Conservation (phyloP, 2,329 filamentous ascomycete species). For the Aureobasidium sp. region DNA sequence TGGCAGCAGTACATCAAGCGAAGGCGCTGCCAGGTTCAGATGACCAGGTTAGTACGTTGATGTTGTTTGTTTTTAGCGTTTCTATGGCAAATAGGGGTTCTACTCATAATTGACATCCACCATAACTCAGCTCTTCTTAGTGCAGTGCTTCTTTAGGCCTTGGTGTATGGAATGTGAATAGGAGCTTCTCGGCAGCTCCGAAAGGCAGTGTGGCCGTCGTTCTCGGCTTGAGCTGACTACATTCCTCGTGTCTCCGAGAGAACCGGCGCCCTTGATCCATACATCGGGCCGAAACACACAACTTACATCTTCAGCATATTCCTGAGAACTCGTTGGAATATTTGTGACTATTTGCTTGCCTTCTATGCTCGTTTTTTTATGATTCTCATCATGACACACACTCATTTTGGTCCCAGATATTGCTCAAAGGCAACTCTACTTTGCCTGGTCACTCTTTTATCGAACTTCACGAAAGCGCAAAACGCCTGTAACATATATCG, state of each 20-base stretch:
- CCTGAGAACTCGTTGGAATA: no score
- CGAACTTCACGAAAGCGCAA: neutral
- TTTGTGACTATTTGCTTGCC: neutral
- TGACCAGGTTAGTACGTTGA: neutral
- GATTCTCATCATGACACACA: neutral
- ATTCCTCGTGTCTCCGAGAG: neutral
- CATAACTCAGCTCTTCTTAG: neutral
- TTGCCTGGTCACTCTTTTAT: neutral
- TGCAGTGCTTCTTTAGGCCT: neutral
- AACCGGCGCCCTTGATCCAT: neutral
- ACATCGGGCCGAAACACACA: neutral
- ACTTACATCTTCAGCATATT: neutral
- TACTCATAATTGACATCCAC: neutral
- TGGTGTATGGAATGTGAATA: neutral
- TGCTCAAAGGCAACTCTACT: neutral
- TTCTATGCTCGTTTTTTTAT: neutral
- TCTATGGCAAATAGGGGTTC: neutral
- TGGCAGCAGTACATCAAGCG: neutral
- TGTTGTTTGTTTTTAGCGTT: neutral
- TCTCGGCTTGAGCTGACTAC: neutral
- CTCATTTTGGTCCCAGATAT: neutral
- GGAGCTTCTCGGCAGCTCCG: neutral
- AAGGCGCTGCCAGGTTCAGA: neutral
- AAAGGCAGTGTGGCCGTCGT: neutral
- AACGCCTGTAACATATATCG: constrained; percentile 7